Conservation (phyloP, 306 rosid genomes). For the Vigna angularis region DNA sequence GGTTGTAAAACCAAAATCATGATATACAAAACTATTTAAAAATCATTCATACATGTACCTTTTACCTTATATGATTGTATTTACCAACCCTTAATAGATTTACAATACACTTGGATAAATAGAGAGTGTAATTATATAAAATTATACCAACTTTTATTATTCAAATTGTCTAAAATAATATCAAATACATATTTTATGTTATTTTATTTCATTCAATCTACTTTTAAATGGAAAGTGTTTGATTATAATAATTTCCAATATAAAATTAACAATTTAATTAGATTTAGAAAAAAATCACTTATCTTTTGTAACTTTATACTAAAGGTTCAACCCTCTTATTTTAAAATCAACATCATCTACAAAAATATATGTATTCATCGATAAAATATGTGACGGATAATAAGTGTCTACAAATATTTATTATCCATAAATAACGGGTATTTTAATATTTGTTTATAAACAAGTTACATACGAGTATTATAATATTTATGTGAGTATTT, state of each 20-base stretch:
- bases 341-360: too few relatives aligned
- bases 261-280: not conserved
- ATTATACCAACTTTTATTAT: not conserved
- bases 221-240: not conserved
- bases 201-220: not conserved
- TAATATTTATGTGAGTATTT: too few relatives aligned
- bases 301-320: too few relatives aligned
- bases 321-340: too few relatives aligned
- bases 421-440: too few relatives aligned
- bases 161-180: not conserved
- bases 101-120: not conserved
- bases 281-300: not conserved
- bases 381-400: too few relatives aligned
- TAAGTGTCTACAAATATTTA: too few relatives aligned
- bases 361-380: too few relatives aligned
- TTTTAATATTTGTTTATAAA: too few relatives aligned
- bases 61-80: too few relatives aligned
- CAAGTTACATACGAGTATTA: too few relatives aligned
- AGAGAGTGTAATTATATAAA: not conserved
- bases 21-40: not conserved
- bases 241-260: not conserved
- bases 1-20: not conserved
- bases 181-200: not conserved
- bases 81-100: too few relatives aligned
- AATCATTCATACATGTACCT: not conserved